phyloP scores from a whole-genome alignment of 164 flowering plant species.

The Vitis rotundifolia region DNA sequence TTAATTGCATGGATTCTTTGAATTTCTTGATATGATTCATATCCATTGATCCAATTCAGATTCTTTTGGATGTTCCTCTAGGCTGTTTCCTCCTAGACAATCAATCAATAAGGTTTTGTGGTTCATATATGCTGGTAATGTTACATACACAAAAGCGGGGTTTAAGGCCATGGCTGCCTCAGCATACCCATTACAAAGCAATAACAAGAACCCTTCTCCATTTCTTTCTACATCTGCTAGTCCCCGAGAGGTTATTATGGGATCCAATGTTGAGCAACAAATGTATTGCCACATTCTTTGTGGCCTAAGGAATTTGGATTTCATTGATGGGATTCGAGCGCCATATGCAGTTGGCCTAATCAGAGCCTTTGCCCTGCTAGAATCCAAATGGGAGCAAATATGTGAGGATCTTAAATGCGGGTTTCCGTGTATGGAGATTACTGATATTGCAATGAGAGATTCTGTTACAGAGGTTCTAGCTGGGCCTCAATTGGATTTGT shows the following conservation, averaged over 20 bases:
- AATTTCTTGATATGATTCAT: neutral
- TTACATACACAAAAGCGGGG: slow-evolving; percentile 40
- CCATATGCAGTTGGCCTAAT: slow-evolving; percentile 47
- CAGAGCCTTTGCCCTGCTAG: slow-evolving; percentile 34
- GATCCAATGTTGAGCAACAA: slow-evolving; percentile 39
- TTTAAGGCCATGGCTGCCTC: slow-evolving; percentile 50
- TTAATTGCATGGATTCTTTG: neutral
- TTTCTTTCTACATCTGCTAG: slow-evolving; percentile 19
- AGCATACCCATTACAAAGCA: slow-evolving; percentile 32
- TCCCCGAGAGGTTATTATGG: slow-evolving; percentile 43
- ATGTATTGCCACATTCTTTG: slow-evolving; percentile 62
- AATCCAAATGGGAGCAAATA: slow-evolving; percentile 46
- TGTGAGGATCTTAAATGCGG: slow-evolving; percentile 47
- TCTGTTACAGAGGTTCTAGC: slow-evolving; percentile 40
- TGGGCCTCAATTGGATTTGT: slow-evolving; percentile 38
- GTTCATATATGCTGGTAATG: slow-evolving; percentile 39
- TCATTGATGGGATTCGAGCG: slow-evolving; percentile 34
- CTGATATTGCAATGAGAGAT: slow-evolving; percentile 37
- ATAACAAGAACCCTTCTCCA: slow-evolving; percentile 11
- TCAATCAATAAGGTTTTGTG: slow-evolving; percentile 29
- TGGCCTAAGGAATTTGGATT: slow-evolving; percentile 32
- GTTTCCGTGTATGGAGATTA: slow-evolving; percentile 23
- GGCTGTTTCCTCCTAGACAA: slow-evolving; percentile 39
- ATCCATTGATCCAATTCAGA: neutral
- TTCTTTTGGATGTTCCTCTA: slow-evolving; percentile 5